These are phyloP conservation scores for Arachis hypogaea DNA, from an alignment of 306 rosid genomes.

Conservation along the genomic window DNA sequence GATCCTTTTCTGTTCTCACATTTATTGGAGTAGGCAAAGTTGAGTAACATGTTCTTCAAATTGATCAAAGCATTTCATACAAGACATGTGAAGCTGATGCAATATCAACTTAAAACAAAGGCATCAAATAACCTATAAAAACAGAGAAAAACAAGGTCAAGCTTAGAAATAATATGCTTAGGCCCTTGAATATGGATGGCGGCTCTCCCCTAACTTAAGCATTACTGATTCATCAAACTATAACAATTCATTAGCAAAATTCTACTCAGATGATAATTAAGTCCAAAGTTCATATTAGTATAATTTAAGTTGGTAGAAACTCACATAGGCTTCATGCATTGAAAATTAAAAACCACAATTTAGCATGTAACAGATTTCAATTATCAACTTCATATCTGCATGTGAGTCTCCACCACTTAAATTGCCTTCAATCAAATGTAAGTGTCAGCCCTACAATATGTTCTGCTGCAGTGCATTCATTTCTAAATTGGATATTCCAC, in stretches of 20 bases:
- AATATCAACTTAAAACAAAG: constrained; percentile 26
- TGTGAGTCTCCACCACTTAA: too few species aligned
- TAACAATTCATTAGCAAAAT: background rate
- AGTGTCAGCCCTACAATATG: too few species aligned
- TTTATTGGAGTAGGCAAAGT: constrained; percentile 16
- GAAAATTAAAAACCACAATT: too few species aligned
- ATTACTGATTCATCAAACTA: background rate
- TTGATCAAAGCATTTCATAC: constrained; percentile 23
- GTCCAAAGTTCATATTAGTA: too few species aligned
- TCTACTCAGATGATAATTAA: too few species aligned
- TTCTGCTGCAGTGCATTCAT: too few species aligned
- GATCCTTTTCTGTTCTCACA: constrained; percentile 10
- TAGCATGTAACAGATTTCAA: too few species aligned
- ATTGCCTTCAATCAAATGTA: too few species aligned
- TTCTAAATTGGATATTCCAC: too few species aligned
- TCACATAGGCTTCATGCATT: too few species aligned
- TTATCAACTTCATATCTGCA: too few species aligned
- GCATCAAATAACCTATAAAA: constrained; percentile 19
- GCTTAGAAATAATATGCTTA: background rate
- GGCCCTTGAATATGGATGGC: background rate
- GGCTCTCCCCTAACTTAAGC: constrained; percentile 16
- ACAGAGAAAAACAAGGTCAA: background rate
- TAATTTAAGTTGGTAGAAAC: too few species aligned
- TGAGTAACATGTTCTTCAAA: constrained; percentile 19
- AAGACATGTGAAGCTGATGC: constrained; percentile 2